Evolutionary conservation across 805 yeast genomes (phyloP).

Genomic region (Starmerella floris): DNA sequence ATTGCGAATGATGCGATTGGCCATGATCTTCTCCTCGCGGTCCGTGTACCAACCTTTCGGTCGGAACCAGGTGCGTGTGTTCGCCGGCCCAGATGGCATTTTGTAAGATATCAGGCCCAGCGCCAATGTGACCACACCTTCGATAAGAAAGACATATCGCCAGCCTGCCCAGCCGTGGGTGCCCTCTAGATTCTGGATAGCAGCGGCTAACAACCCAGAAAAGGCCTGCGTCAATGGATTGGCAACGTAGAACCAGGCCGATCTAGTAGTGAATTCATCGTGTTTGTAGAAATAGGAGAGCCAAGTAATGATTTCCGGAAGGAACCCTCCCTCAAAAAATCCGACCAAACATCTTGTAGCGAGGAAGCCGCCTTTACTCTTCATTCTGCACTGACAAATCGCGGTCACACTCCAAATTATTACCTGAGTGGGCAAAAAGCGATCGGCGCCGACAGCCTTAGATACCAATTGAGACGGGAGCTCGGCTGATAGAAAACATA

Average conservation of each 20-base stretch:
- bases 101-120: slow-evolving; percentile 38
- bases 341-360: slow-evolving; percentile 42
- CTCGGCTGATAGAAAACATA: slow-evolving; percentile 46
- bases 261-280: slow-evolving; percentile 43
- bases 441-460: slow-evolving; percentile 50
- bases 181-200: slow-evolving; percentile 40
- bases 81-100: slow-evolving; percentile 46
- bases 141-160: slow-evolving; percentile 55
- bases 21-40: slow-evolving; percentile 44
- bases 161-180: slow-evolving; percentile 38
- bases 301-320: slow-evolving; percentile 52
- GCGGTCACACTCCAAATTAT: slow-evolving; percentile 46
- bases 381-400: slow-evolving; percentile 37
- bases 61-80: slow-evolving; percentile 38
- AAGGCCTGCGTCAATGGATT: slow-evolving; percentile 36
- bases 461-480: slow-evolving; percentile 56
- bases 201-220: slow-evolving; percentile 41
- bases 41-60: slow-evolving; percentile 43
- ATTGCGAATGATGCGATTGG: slow-evolving; percentile 46
- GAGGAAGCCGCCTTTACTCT: slow-evolving; percentile 32
- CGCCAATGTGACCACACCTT: slow-evolving; percentile 43
- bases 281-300: slow-evolving; percentile 52
- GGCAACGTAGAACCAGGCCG: slow-evolving; percentile 49
- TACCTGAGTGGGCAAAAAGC: slow-evolving; percentile 51
- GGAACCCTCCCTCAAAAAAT: slow-evolving; percentile 54